Evolutionary conservation across 495 filamentous ascomycete genomes (phyloP), one percentile per base, ranked within the genome.

Genomic region (Astrothelium macrocarpum): DNA sequence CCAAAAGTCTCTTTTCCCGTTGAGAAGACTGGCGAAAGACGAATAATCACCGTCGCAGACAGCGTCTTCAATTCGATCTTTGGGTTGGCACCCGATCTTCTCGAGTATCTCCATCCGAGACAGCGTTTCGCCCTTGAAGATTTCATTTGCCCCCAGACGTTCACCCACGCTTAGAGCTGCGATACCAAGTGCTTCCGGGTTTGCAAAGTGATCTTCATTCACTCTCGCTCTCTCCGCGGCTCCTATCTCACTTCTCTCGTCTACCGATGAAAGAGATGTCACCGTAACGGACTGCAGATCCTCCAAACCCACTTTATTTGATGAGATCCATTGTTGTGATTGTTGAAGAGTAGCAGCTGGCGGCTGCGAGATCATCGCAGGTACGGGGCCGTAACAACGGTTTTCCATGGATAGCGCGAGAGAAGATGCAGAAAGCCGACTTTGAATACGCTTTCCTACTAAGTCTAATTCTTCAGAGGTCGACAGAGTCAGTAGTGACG

Each of bases 31-130:
- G 32, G 62, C 28, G 1, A 67, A 49, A 62, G 65, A 58, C 16
- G 42, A 61, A 49, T 62, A 26, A 23, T 67, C 65, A 59, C 65
- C 65, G 12, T 59, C 25, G 59, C 65, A 67, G 14, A 64, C 65
- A 49, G 65, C 65, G 1, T 64, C 58, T 59, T 67, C 65, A 3
- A 59, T 72, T 58, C 53, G 59, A 61, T 72, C 68, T 68, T 63
- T 70, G 39, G 70, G 70, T 65, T 69, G 68, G 66, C 70, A 72
- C 66, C 70, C 70, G 34, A 72, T 67, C 29, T 64, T 68, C 46
- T 72, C 68, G 46, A 72, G 66, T 63, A 72, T 71, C 45, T 72
- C 70, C 61, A 69, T 68, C 56, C 66, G 66, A 64, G 64, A 64
- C 43, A 69, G 60, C 12, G 3, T 61, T 64, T 63, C 60, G 64